Conservation (phyloP, 371 early-diverging fungal genomes). For the Syncephalastrum racemosum region DNA sequence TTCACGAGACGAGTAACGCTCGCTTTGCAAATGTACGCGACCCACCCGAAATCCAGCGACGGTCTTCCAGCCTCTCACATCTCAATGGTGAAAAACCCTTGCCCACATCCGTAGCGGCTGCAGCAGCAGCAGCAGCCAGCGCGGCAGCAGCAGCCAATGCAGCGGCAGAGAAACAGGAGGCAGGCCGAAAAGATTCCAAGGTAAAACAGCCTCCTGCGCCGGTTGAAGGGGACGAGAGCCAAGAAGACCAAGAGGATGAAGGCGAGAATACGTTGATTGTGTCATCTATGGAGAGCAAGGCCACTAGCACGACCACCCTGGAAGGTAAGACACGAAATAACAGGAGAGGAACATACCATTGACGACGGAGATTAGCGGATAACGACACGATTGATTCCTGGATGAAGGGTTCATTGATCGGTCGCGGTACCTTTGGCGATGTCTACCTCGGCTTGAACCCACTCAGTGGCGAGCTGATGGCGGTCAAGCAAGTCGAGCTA, state of each 20-base stretch:
- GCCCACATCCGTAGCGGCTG: neutral
- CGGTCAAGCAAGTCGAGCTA: slow-evolving; percentile 96
- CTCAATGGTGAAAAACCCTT: slow-evolving; percentile 5
- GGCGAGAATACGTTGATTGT: neutral
- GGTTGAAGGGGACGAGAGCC: neutral
- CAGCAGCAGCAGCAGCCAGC: too few species aligned
- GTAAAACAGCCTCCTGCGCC: neutral
- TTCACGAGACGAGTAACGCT: too few species aligned
- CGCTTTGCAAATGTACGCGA: neutral
- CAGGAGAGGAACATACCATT: slow-evolving; percentile 4
- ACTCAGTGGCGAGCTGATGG: slow-evolving; percentile 88
- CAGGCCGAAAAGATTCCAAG: too few species aligned
- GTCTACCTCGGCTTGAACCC: slow-evolving; percentile 93
- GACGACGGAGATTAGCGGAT: slow-evolving; percentile 2
- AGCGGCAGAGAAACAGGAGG: too few species aligned
- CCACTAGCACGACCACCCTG: slow-evolving; percentile 2
- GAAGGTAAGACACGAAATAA: neutral
- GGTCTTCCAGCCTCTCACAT: slow-evolving; percentile 14
- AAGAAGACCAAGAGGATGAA: neutral
- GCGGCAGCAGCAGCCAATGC: too few species aligned
- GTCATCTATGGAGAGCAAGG: neutral
- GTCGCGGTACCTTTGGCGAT: slow-evolving; percentile 95
- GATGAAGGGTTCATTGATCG: slow-evolving; percentile 92
- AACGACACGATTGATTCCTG: slow-evolving; percentile 47
- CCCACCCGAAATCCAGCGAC: slow-evolving; percentile 5